These are phyloP conservation scores for Cytospora paraplurivora DNA, from an alignment of 2,329 filamentous ascomycete genomes.

Conservation along the genomic window DNA sequence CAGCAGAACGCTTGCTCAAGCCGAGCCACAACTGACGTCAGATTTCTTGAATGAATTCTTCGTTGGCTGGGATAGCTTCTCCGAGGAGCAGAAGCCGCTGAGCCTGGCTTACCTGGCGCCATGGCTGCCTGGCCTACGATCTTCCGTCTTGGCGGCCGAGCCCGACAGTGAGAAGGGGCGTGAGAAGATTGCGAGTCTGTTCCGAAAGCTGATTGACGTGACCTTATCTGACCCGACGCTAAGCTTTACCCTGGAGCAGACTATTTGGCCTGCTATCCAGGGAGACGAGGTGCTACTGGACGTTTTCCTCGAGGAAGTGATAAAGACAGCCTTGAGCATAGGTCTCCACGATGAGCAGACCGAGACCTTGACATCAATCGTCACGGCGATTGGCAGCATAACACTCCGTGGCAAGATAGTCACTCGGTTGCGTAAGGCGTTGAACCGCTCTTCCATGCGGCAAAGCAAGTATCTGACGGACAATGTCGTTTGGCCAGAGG, in stretches of 20 bases:
- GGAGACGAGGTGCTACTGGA: conserved; percentile 67
- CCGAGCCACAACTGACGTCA: conserved; percentile 67
- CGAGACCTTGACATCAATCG: conserved; percentile 63
- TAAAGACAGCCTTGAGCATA: conserved; percentile 62
- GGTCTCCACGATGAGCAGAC: conserved; percentile 60
- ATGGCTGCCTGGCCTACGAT: conserved; percentile 65
- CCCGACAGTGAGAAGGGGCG: conserved; percentile 65
- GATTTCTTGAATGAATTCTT: conserved; percentile 76
- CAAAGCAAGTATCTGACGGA: conserved; percentile 67
- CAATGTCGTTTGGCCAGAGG: conserved; percentile 69
- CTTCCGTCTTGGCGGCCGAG: conserved; percentile 60
- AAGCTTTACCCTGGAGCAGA: conserved; percentile 63
- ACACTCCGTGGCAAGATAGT: conserved; percentile 67
- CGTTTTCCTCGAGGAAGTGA: conserved; percentile 67
- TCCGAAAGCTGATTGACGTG: conserved; percentile 68
- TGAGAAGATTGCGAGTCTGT: conserved; percentile 65
- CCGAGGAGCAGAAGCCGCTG: conserved; percentile 66
- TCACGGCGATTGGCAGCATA: conserved; percentile 65
- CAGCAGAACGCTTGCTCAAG: conserved; percentile 62
- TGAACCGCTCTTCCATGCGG: conserved; percentile 67
- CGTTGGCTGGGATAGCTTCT: conserved; percentile 70
- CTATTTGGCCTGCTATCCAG: conserved; percentile 65
- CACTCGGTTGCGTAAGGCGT: conserved; percentile 64
- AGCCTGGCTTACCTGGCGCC: conserved; percentile 71
- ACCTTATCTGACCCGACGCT: conserved; percentile 62